Conservation (phyloP, 2,329 filamentous ascomycete species). For the Penicillium palitans region DNA sequence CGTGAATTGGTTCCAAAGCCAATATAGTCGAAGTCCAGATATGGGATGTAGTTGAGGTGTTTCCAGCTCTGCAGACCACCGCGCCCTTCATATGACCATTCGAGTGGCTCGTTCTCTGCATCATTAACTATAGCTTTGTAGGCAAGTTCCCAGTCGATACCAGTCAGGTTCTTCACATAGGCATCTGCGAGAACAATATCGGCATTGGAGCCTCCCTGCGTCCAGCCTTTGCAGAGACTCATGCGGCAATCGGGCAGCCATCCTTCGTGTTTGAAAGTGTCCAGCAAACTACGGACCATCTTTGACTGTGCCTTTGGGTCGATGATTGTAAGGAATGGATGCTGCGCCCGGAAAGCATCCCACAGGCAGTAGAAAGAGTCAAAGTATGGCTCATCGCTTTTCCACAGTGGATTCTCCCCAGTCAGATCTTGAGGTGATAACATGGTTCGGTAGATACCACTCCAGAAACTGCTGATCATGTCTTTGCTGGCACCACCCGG, state of each 20-base stretch:
- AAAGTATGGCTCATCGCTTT: conserved; percentile 65
- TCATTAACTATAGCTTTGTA: conserved; percentile 69
- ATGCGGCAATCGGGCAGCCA: conserved; percentile 37
- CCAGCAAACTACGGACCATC: conserved; percentile 32
- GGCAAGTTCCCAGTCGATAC: conserved; percentile 65
- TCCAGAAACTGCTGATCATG: conserved; percentile 62
- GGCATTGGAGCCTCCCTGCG: conserved; percentile 52
- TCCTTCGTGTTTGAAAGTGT: conserved; percentile 33
- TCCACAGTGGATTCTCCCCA: conserved; percentile 67
- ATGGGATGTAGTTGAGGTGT: conserved; percentile 65
- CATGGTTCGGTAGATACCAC: conserved; percentile 67
- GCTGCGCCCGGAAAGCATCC: conserved; percentile 26
- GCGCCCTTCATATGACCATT: conserved; percentile 67
- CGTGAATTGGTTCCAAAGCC: conserved; percentile 69
- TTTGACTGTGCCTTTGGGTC: conserved; percentile 29
- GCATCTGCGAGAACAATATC: conserved; percentile 66
- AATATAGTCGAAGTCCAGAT: conserved; percentile 63
- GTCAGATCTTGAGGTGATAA: conserved; percentile 70
- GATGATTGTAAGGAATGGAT: conserved; percentile 31
- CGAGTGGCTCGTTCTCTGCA: conserved; percentile 65
- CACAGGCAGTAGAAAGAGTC: conserved; percentile 62
- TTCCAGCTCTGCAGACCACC: conserved; percentile 72
- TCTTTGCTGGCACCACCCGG: conserved; percentile 53
- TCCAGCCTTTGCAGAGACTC: conserved; percentile 35
- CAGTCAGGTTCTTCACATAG: conserved; percentile 63